Percentiles rank a stretch among this genome's conserved stretches.
phyloP scores from a whole-genome alignment of 1,284 basidiomycete species.

The Melampsora americana region DNA sequence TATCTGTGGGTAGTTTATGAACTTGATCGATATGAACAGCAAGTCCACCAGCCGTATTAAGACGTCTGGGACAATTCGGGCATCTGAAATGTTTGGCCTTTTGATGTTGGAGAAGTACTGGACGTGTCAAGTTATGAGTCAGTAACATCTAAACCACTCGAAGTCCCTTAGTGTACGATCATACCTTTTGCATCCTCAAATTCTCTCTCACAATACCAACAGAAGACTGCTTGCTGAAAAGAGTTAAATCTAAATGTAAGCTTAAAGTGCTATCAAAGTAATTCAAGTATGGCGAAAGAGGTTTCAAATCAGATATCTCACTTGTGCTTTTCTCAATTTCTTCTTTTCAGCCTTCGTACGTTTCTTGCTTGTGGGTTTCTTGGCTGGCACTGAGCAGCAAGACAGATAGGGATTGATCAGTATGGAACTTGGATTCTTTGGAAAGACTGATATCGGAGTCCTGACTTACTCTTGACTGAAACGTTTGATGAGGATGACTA shows the following conservation, averaged over 20 bases:
- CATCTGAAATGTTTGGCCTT: conserved; percentile 99
- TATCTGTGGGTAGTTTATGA: conserved; percentile 94
- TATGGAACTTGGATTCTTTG: neutral
- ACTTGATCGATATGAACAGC: conserved; percentile 99
- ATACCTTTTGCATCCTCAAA: conserved; percentile 94
- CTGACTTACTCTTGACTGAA: neutral
- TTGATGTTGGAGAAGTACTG: conserved; percentile 96
- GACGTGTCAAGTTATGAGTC: conserved; percentile 13
- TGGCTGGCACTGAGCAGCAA: conserved; percentile 35
- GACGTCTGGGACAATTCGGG: conserved; percentile 84
- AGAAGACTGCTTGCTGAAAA: conserved; percentile 53
- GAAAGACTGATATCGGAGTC: neutral
- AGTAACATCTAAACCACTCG: conserved; percentile 20
- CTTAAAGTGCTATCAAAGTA: neutral
- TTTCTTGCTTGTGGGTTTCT: conserved; percentile 42
- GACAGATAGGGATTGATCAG: neutral
- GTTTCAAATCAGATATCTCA: neutral
- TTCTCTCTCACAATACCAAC: conserved; percentile 98
- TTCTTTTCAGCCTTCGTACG: conserved; percentile 44
- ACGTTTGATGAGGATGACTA: neutral
- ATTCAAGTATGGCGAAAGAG: neutral
- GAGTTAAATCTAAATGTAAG: neutral
- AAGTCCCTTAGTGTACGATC: conserved; percentile 23
- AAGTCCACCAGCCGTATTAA: conserved; percentile 95
- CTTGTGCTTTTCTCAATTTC: conserved; percentile 43